A percentile compares a stretch with the other conserved stretches of the same genome.
These are phyloP conservation scores for Austroboletus niveus DNA, from an alignment of 1,284 basidiomycete genomes.

Conservation along the genomic window DNA sequence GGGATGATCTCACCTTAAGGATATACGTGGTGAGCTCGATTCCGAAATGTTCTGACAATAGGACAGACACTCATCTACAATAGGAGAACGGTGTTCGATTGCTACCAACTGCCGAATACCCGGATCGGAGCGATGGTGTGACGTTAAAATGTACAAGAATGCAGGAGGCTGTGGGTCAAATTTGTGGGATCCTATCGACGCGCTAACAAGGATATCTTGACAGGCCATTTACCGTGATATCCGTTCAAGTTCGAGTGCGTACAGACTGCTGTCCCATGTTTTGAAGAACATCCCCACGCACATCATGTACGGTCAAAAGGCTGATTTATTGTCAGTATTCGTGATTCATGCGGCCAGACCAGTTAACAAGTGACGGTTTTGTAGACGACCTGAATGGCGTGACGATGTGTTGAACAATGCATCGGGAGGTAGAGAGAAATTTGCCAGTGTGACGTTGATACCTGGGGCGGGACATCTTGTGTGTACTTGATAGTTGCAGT, in stretches of 20 bases:
- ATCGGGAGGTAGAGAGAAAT: constrained; percentile 3
- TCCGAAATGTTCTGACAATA: background rate
- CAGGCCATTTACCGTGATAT: background rate
- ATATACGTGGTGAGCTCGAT: background rate
- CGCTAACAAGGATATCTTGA: background rate
- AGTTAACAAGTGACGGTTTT: background rate
- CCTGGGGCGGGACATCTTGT: background rate
- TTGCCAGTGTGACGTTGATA: constrained; percentile 4
- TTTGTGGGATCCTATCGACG: background rate
- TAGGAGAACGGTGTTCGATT: background rate
- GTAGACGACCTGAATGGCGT: background rate
- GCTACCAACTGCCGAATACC: background rate
- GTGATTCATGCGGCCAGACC: background rate
- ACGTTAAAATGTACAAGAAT: background rate
- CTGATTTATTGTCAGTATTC: background rate
- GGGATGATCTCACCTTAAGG: background rate
- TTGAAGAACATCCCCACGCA: background rate
- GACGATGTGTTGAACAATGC: background rate
- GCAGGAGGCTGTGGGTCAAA: background rate
- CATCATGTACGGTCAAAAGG: background rate
- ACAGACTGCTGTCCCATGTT: background rate
- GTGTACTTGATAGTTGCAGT: background rate
- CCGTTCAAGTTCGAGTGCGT: background rate
- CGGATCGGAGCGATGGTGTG: background rate
- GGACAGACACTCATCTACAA: no score